Evolutionary conservation across 768 basidiomycete species (phyloP), one percentile per base, ranked within the genome.

Genomic region (Cubamyces sp.): DNA sequence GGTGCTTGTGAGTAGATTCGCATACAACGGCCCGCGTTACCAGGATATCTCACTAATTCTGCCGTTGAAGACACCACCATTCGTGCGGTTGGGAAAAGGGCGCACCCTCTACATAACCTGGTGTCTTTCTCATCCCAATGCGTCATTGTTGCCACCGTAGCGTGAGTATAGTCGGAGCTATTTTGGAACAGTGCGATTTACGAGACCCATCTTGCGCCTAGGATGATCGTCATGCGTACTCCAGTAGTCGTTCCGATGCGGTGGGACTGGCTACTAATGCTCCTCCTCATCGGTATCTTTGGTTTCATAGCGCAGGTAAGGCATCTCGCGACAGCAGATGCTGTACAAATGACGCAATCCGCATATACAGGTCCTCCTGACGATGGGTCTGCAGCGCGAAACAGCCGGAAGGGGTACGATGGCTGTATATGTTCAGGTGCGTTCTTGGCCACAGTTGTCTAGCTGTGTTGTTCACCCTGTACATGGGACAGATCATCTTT

Each of bases 71-170:
- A 81, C 62, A 78, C 80, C 0, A 72, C 77, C 3, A 80, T 87
- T 26, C 84, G 91, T 11, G 83, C 83, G 0, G 90, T 94, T 40
- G 92, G 93, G 0, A 86, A 82, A 60, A 81, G 87, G 5, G 92
- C 92, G 1, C 87, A 90, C 65, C 79, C 92, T 0, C 72, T 93
- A 59, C 93, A 96, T 70, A 78, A 83, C 2, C 79, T 94, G 67
- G 74, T 81, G 0, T 91, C 84, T 56, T 93, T 88, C 71, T 85
- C 88, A 1, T 71, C 80, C 8, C 78, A 83, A 64, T 87, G 83
- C 54, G 80, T 87, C 0, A 66, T 81, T 23, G 73, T 75, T 2
- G 77, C 75, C 1, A 67, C 73, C 9, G 30, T 77, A 56, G 74
- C 65, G 73, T 74, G 41, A 47, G 70, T 57, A 2, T 25, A n/a